Base-by-base conservation (phyloP, 169 alveolate genomes). In the Plasmodium billcollinsi region DNA sequence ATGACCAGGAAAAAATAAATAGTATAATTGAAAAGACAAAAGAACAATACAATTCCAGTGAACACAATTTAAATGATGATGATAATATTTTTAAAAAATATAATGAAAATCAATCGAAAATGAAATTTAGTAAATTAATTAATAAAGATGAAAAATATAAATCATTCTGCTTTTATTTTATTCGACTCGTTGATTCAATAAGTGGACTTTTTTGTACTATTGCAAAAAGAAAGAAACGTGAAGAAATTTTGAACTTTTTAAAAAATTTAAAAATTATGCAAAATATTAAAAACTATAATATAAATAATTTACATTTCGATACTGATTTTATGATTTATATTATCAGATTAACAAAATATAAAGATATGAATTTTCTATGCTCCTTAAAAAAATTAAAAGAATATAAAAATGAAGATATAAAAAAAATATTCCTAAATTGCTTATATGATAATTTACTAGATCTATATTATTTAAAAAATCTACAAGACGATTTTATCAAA, bases 141-240 rank as follows among this genome's bases (percentile, higher is more conserved):
- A 61, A 58, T 29, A 80, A 58, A 49, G 83, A 80, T 49, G 83
- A 54, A 20, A 66, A 69, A 45, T 80, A 80, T 62, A 80, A 80
- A 20, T 69, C 80, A n/a, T 80, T 80, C 39, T 69, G 90, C 54
- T 49, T 69, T 12, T 69, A 33, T 62, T 80, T 80, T 66, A 56
- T 61, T 62, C 83, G 90, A 50, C 61, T 80, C 7, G 90, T 80
- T 47, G 90, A 80, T 49, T 43, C 90, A 8, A 62, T 80, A 15
- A 80, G 90, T 56, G 90, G 90, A 4, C 33, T 80, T 14, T 80
- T 80, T 73, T 80, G 90, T 5, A 69, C 85, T 50, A 67, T 80
- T 12, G 90, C 85, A 8, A 80, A 80, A 67, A 80, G 90, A 70
- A 80, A 26, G n/a, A 80, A 80, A 47, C 18, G 90, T 43, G 90